Base-by-base conservation (phyloP, 176 grass and related monocot species). In the Aegilops bicornis region DNA sequence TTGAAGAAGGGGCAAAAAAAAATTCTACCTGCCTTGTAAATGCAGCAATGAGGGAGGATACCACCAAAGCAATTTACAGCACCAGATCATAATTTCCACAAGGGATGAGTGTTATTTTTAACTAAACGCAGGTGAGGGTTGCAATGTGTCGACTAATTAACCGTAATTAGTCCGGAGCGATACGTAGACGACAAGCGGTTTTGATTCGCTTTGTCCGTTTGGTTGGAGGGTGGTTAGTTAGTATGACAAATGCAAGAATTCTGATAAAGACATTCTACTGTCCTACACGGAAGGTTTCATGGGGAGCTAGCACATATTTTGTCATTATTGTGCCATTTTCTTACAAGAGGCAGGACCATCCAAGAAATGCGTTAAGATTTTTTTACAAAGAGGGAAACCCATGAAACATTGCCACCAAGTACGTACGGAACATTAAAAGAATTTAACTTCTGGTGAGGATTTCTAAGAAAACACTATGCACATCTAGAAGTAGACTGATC, bases 241-340 rank as follows among this genome's bases (percentile, higher is more conserved):
- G 58, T 60, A 60, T 75, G 85, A 69, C 76, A 84, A 91, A 56
- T 22, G 56, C 58, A 73, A 79, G 60, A 32, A 23, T 32, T 32
- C 69, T 59, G 17, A 32, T 25, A 2, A 39, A 25, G 40, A 30
- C 80, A 79, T 22, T 47, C 7, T n/a, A 24, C 2, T 83, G 75
- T 91, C 59, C 65, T 50, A 72, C 80, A 83, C 47, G 74, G 74
- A 84, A 79, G 48, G 30, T 80, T 87, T 87, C 89, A 58, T n/a
- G 36, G 25, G 43, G 33, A 83, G 74, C 0, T 77, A 8, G 43
- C 12, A 43, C n/a, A 64, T 72, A 30, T 71, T 75, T 75, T 79
- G 76, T 69, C 20, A 79, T 52, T 20, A 8, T 58, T 24, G 64
- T 73, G 65, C 19, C 64, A 73, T 24, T 74, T 79, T 71, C 65